A percentile compares a stretch with the other conserved stretches of the same genome.
These are phyloP conservation scores for Daldinia grandis DNA, from an alignment of 495 filamentous ascomycete genomes.

Conservation along the genomic window DNA sequence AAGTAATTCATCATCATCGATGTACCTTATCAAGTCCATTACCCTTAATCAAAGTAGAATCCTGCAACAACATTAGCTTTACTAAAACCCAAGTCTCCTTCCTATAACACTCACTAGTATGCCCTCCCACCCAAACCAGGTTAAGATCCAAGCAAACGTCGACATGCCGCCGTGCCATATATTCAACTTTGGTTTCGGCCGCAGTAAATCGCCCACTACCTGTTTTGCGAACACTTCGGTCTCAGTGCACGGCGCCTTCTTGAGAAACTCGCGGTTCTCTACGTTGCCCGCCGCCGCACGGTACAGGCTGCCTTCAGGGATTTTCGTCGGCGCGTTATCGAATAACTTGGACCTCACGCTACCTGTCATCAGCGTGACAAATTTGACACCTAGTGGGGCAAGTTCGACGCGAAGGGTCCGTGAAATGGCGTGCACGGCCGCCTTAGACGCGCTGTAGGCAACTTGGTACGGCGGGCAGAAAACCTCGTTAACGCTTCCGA, in stretches of 20 bases:
- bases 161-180: conserved; percentile 49
- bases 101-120: conserved; percentile 31
- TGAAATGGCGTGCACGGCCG: conserved; percentile 56
- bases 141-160: conserved; percentile 38
- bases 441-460: conserved; percentile 64
- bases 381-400: conserved; percentile 57
- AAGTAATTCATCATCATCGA: not conserved
- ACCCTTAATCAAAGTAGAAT: conserved; percentile 49
- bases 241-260: conserved; percentile 25
- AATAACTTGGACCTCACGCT: conserved; percentile 39
- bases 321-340: conserved; percentile 37
- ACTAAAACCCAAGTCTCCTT: not conserved
- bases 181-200: conserved; percentile 34
- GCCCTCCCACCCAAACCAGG: conserved; percentile 35
- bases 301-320: conserved; percentile 38
- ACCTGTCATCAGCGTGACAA: conserved; percentile 46
- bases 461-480: conserved; percentile 54
- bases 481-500: conserved; percentile 59
- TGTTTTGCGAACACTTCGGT: conserved; percentile 44
- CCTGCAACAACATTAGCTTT: conserved; percentile 46
- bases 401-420: conserved; percentile 61
- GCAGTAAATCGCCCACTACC: conserved; percentile 44
- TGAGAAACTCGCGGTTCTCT: conserved; percentile 36
- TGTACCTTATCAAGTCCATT: conserved; percentile 46
- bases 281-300: conserved; percentile 19